Evolutionary conservation across 306 rosid genomes (phyloP).

Genomic region (Vicia villosa): DNA sequence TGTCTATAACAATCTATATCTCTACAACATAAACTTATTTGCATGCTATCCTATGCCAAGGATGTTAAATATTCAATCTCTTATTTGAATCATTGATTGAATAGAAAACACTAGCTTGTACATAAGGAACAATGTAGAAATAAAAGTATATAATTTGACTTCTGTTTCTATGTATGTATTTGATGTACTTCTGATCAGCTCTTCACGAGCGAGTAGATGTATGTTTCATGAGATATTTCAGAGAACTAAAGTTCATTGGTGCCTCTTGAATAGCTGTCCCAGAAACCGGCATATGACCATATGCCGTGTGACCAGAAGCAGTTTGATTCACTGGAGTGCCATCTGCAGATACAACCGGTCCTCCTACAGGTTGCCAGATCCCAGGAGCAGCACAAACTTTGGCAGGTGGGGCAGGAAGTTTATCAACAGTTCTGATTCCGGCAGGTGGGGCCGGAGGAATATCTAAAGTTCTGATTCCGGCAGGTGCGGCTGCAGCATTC

Average conservation of each 20-base stretch:
- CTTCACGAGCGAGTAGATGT: slow-evolving; percentile 64
- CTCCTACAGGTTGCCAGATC: slow-evolving; percentile 77
- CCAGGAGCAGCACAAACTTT: slow-evolving; percentile 66
- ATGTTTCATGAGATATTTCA: slow-evolving; percentile 69
- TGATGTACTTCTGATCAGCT: slow-evolving; percentile 42
- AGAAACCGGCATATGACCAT: slow-evolving; percentile 55
- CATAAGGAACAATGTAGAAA: slow-evolving; percentile 26
- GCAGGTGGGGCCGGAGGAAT: slow-evolving; percentile 38
- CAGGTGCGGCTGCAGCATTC: slow-evolving; percentile 31
- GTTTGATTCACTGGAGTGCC: slow-evolving; percentile 56
- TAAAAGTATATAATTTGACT: slow-evolving; percentile 26
- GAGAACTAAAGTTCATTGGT: slow-evolving; percentile 60
- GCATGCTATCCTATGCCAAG: slow-evolving; percentile 31
- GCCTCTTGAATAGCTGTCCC: slow-evolving; percentile 67
- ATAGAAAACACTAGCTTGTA: slow-evolving; percentile 35
- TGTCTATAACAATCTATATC: slow-evolving; percentile 27
- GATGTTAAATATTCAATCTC: slow-evolving; percentile 27
- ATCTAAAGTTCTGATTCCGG: not conserved
- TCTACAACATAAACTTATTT: slow-evolving; percentile 34
- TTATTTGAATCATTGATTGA: slow-evolving; percentile 35
- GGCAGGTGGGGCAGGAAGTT: slow-evolving; percentile 44
- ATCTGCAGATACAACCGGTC: slow-evolving; percentile 75
- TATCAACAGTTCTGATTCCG: slow-evolving; percentile 38
- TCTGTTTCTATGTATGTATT: slow-evolving; percentile 13
- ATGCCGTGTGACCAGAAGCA: slow-evolving; percentile 57